These are phyloP conservation scores for Elsinoe fawcettii DNA, from an alignment of 2,329 filamentous ascomycete genomes.

Conservation along the genomic window DNA sequence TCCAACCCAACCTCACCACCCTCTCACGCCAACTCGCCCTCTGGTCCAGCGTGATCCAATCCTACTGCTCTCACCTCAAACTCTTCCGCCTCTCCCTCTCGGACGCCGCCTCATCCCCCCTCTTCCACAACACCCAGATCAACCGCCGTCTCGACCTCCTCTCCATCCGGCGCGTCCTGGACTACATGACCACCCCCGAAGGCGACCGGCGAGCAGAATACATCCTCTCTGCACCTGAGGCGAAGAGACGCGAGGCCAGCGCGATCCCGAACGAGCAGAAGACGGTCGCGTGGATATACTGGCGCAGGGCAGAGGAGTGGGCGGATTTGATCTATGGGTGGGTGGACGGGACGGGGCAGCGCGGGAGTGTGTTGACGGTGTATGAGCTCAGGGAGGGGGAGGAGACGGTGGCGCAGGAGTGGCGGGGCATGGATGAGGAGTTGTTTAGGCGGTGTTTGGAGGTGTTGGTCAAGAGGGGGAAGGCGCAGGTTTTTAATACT, in stretches of 20 bases:
- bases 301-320: slow-evolving; percentile 87
- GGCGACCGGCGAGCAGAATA: slow-evolving; percentile 59
- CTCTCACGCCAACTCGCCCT: slow-evolving; percentile 69
- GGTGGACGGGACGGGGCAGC: slow-evolving; percentile 81
- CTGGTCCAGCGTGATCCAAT: slow-evolving; percentile 78
- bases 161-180: slow-evolving; percentile 47
- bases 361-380: slow-evolving; percentile 78
- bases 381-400: slow-evolving; percentile 92
- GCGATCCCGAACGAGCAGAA: slow-evolving; percentile 29
- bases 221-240: slow-evolving; percentile 26
- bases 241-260: slow-evolving; percentile 18
- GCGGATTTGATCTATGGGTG: slow-evolving; percentile 68
- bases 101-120: slow-evolving; percentile 49
- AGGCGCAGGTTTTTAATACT: slow-evolving; percentile 71
- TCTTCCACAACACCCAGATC: slow-evolving; percentile 46
- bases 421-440: slow-evolving; percentile 60
- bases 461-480: slow-evolving; percentile 79
- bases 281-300: slow-evolving; percentile 67
- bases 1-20: slow-evolving; percentile 66
- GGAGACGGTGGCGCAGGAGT: slow-evolving; percentile 48
- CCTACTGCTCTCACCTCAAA: slow-evolving; percentile 72
- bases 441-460: slow-evolving; percentile 71
- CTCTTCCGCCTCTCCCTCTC: slow-evolving; percentile 67
- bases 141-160: slow-evolving; percentile 41
- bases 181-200: slow-evolving; percentile 48